These are phyloP conservation scores for Mycena vulgaris DNA, from an alignment of 768 basidiomycete species.

Conservation along the genomic window DNA sequence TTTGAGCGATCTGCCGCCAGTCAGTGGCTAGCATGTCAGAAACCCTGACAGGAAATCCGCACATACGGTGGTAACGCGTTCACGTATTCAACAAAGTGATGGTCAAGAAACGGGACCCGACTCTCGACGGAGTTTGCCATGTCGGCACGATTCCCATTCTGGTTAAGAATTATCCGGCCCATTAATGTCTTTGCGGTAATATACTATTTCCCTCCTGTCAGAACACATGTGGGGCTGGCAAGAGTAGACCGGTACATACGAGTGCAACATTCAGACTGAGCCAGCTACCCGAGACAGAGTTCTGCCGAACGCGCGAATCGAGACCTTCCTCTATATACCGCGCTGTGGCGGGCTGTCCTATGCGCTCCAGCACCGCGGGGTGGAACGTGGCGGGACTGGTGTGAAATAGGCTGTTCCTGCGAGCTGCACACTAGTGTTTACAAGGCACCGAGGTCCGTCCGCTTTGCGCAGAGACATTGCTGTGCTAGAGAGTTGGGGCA, in stretches of 20 bases:
- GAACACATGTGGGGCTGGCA: not conserved
- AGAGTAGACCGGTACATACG: conserved; percentile 7
- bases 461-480: too few relatives aligned
- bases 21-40: not conserved
- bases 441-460: too few relatives aligned
- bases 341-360: not conserved
- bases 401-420: too few relatives aligned
- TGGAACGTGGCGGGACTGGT: not conserved
- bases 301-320: conserved; percentile 2
- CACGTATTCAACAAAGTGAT: too few relatives aligned
- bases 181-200: conserved; percentile 16
- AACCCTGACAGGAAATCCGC: not conserved
- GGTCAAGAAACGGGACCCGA: conserved; percentile 35
- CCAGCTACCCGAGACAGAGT: conserved; percentile 25
- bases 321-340: conserved; percentile 24
- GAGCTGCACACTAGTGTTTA: too few relatives aligned
- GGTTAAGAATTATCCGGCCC: conserved; percentile 9
- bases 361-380: not conserved
- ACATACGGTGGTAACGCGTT: too few relatives aligned
- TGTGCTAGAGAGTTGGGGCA: too few relatives aligned
- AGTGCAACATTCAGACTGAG: conserved; percentile 27
- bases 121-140: conserved; percentile 29
- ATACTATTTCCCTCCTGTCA: conserved; percentile 8
- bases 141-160: conserved; percentile 27
- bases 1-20: conserved; percentile 17